A percentile compares a stretch with the other conserved stretches of the same genome.
Conservation (phyloP, 2,329 filamentous ascomycete species). For the Penicillium corylophilum region DNA sequence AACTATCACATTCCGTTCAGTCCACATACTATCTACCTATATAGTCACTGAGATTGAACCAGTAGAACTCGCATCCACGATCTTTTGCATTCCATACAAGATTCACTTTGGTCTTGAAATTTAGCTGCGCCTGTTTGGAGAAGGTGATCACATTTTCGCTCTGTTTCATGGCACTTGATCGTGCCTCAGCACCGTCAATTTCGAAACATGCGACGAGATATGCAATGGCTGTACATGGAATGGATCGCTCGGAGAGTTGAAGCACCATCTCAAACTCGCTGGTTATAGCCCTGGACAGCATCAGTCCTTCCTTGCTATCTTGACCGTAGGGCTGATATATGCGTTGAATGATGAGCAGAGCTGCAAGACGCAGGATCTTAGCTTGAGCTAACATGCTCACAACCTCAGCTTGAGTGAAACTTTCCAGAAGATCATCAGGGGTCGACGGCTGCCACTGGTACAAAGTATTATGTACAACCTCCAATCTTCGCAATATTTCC, state of each 20-base stretch:
- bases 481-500: background rate
- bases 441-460: conserved; percentile 6
- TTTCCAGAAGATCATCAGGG: conserved; percentile 5
- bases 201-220: conserved; percentile 15
- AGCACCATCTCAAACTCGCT: conserved; percentile 11
- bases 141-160: conserved; percentile 7
- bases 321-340: conserved; percentile 8
- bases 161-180: background rate
- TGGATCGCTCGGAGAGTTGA: conserved; percentile 2
- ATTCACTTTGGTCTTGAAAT: background rate
- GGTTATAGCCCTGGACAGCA: conserved; percentile 6
- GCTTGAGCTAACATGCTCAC: conserved; percentile 12
- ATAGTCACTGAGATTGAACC: conserved; percentile 7
- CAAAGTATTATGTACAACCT: background rate
- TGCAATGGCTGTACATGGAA: conserved; percentile 11
- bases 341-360: conserved; percentile 13
- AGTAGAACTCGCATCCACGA: conserved; percentile 2
- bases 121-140: conserved; percentile 9
- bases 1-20: background rate
- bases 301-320: conserved; percentile 1
- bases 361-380: conserved; percentile 7
- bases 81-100: conserved; percentile 10
- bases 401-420: conserved; percentile 7
- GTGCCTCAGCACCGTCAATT: background rate
- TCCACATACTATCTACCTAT: background rate